Evolutionary conservation across 192 early-diverging fungal genomes (phyloP), one percentile per base, ranked within the genome.

Genomic region (Coemansia sp.): DNA sequence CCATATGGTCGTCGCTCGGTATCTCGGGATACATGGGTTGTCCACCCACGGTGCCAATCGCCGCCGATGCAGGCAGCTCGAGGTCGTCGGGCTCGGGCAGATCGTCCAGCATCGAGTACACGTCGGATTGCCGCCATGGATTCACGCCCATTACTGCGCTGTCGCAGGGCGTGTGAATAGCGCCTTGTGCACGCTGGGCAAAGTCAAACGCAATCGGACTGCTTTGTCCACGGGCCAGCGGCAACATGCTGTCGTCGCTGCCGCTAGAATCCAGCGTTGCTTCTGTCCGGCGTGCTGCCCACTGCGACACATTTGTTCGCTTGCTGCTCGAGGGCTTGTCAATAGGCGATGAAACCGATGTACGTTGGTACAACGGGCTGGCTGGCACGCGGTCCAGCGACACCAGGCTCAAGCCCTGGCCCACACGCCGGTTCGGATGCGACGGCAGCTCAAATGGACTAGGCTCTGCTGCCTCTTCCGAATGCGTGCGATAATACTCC

Each of bases 401-500:
- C 5, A 62, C 60, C 4, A 62, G 60, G 49, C 60, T 62, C 5
- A 29, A 52, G 19, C 49, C 60, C 38, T 25, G 59, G 51, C 39
- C 22, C 38, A 8, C 21, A 10, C 21, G 61, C 21, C 25, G 29
- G 61, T 52, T 24, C 50, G 32, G 51, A 32, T 54, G 50, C 32
- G 19, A 37, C 32, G 61, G 51, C 19, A 63, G 49, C 19, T 54
- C 51, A 22, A 39, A 38, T 15, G 37, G 61, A 9, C 37, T 53
- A 22, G 51, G 38, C 14, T 29, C 21, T n/a, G 15, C 4, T 11
- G 56, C 60, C 45, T 22, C 11, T 6, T 15, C 62, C 29, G 76
- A 50, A 35, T 60, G 41, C 2, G 67, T 70, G 39, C 72, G 76
- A 37, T 79, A 79, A 45, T 79, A 79, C 67, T 79, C 76, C 22